A percentile compares a stretch with the other conserved stretches of the same genome.
Evolutionary conservation across 192 early-diverging fungal species (phyloP).

Genomic region (Geranomyces variabilis): DNA sequence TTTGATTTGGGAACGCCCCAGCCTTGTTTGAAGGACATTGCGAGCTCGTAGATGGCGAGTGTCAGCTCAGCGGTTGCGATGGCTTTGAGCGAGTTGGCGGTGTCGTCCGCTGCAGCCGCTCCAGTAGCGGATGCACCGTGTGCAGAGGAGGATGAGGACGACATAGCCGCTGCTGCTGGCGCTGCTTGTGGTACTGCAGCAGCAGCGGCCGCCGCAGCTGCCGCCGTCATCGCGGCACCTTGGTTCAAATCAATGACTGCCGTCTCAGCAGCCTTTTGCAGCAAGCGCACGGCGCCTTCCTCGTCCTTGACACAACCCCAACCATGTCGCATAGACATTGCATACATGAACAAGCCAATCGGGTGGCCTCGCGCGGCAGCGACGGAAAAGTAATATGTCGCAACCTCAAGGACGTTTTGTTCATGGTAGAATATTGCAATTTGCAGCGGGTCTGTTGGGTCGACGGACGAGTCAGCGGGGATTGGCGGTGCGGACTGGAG

Average conservation of each 20-base stretch:
- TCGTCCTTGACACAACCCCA: constrained; percentile 52
- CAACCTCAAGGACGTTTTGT: constrained; percentile 41
- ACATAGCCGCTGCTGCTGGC: neutral
- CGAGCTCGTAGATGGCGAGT: constrained; percentile 50
- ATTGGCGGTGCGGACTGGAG: constrained; percentile 27
- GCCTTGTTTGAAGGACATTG: constrained; percentile 52
- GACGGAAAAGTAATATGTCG: constrained; percentile 56
- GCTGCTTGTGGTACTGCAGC: neutral
- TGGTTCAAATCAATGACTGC: constrained; percentile 33
- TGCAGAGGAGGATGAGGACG: neutral
- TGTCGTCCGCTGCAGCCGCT: neutral
- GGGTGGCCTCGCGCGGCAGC: constrained; percentile 45
- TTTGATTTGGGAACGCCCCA: constrained; percentile 55
- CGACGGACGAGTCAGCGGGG: constrained; percentile 23
- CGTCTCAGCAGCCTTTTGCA: constrained; percentile 39
- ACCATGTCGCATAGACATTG: constrained; percentile 55
- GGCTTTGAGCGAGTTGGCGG: constrained; percentile 5
- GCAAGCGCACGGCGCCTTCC: constrained; percentile 35
- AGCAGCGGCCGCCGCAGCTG: neutral
- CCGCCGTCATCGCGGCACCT: neutral
- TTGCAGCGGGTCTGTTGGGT: constrained; percentile 43
- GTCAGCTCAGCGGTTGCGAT: constrained; percentile 46
- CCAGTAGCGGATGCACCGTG: neutral
- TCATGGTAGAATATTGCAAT: constrained; percentile 58
- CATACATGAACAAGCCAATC: constrained; percentile 57